These are phyloP conservation scores for Mycena galopus DNA, from an alignment of 768 basidiomycete genomes.

Conservation along the genomic window DNA sequence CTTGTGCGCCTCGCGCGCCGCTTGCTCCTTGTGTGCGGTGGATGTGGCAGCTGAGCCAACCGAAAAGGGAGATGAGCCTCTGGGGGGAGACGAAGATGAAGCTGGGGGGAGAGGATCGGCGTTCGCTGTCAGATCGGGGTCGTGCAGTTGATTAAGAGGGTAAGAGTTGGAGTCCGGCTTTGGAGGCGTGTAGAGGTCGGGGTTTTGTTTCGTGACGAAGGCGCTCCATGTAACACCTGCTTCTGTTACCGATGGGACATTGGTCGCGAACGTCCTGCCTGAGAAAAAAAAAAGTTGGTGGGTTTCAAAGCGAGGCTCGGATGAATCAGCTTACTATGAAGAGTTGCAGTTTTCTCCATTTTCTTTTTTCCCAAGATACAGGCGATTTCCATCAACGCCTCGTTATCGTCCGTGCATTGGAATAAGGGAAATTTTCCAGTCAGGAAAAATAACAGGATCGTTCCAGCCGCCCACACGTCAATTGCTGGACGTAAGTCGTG, in stretches of 20 bases:
- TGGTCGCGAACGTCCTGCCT: conserved; percentile 94
- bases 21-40: conserved; percentile 21
- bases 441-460: conserved; percentile 93
- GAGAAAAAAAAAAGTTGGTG: conserved; percentile 5
- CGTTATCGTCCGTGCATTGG: conserved; percentile 93
- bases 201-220: conserved; percentile 85
- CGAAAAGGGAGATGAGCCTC: conserved; percentile 35
- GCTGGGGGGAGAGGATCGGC: conserved; percentile 49
- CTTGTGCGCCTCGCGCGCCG: conserved; percentile 19
- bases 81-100: conserved; percentile 45
- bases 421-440: conserved; percentile 94
- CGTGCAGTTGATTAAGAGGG: conserved; percentile 59
- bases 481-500: conserved; percentile 70
- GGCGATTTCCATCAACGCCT: conserved; percentile 96
- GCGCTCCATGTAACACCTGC: conserved; percentile 79
- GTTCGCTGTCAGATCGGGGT: conserved; percentile 37
- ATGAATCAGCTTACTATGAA: conserved; percentile 83
- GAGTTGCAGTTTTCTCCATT: conserved; percentile 87
- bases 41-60: conserved; percentile 36
- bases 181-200: conserved; percentile 67
- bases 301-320: background rate
- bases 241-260: conserved; percentile 81
- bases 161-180: conserved; percentile 66
- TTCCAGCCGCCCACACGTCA: conserved; percentile 96
- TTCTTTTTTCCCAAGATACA: conserved; percentile 84